Base-by-base conservation (phyloP, 1,139 yeast species). In the Yamadazyma triangularis region DNA sequence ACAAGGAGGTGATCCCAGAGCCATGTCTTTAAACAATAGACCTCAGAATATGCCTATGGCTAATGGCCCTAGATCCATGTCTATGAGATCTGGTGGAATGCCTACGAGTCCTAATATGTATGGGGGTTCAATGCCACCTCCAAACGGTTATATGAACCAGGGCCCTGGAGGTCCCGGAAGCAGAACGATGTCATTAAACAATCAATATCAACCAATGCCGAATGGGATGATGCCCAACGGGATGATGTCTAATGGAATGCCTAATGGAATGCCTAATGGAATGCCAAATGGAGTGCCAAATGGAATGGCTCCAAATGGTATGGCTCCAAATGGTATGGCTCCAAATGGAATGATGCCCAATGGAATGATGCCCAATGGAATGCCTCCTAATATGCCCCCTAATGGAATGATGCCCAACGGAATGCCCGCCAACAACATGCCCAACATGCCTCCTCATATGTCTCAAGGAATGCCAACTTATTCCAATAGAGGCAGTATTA, bases 1-100 rank as follows among this genome's bases (percentile, higher is more conserved):
- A 26, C 30, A 23, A 25, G 8, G n/a, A 18, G 20, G 20, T 24
- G 52, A 41, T 4, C 57, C 59, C n/a, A 39, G 58, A 26, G 39
- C 61, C 4, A 58, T 56, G 59, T 54, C 62, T 4, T 40, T 57
- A 28, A 52, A 42, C 37, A 42, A 40, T 24, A 23, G 33, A 16
- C 15, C 23, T 12, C 26, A 13, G 16, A 24, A 26, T 24, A 28
- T 24, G 26, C 25, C 25, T 12, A 29, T 26, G 11, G 8, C 20
- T 18, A 18, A 18, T 18, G 35, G 28, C 8, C 42, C 40, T 5
- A 22, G 45, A 13, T 33, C 45, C 16, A 42, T 42, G 46, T 42
- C 47, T 9, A 30, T 42, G 32, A 32, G 33, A 13, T 10, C 29
- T 24, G 35, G 29, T 10, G 23, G 15, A 8, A 25, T 22, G 20